Base-by-base conservation (phyloP, 495 filamentous ascomycete genomes). In the Saxispiralis lemnorum region DNA sequence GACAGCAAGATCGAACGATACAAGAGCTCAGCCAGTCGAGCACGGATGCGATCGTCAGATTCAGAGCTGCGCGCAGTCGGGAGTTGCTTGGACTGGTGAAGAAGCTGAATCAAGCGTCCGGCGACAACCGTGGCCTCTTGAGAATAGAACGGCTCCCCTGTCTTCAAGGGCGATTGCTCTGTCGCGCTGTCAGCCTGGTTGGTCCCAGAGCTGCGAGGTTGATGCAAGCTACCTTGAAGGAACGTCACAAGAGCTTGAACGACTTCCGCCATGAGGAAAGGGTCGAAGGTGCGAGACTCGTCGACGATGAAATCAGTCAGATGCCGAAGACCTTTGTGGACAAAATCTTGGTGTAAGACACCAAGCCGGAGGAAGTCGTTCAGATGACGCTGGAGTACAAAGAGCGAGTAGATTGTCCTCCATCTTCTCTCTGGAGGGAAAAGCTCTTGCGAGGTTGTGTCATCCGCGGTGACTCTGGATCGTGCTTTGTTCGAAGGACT, bases 401-500 rank as follows among this genome's bases (percentile, higher is more conserved):
- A 34, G 6, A 45, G 34, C n/a, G 45, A 42, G 24, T 38, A 51
- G 16, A 17, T 31, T 3, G 28, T 35, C 38, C 42, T 48, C 19
- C 18, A 45, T 5, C 32, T 33, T 21, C 33, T 41, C 13, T 42
- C 28, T 6, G 41, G 11, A 2, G 48, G 48, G 39, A 54, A 54
- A 14, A 54, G 39, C 11, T 47, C 35, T 2, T 16, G 32, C 2
- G 30, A 20, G 6, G 28, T 45, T n/a, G 34, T 31, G 7, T 40
- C 32, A 1, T 11, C 20, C 2, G 44, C 38, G 19, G 39, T 41
- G 16, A 54, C 35, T 19, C 42, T 38, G 5, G 16, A 7, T 12
- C 48, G 48, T 2, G 51, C 38, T 7, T 44, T 32, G 15, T 51
- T 46, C 9, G 44, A 48, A 6, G 48, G 48, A 5, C 44, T 40